phyloP scores from a whole-genome alignment of 1,284 basidiomycete genomes.

The Amylostereum areolatum region DNA sequence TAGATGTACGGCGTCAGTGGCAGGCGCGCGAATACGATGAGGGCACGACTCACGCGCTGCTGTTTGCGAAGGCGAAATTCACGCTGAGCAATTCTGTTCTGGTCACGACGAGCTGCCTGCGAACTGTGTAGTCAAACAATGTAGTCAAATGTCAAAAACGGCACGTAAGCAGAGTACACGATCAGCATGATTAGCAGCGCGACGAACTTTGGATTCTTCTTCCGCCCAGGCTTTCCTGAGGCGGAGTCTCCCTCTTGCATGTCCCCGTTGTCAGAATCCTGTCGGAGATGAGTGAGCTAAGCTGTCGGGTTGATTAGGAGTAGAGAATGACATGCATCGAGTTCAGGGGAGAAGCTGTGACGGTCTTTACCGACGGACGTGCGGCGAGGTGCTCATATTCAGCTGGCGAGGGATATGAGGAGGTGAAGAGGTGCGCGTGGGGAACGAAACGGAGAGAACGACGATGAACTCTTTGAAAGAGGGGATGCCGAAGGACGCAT shows the following conservation, averaged over 20 bases:
- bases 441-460: too few relatives aligned
- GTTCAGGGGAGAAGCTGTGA: too few relatives aligned
- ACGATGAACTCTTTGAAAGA: too few relatives aligned
- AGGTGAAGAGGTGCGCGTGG: too few relatives aligned
- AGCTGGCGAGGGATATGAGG: too few relatives aligned
- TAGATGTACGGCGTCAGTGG: conserved; percentile 24
- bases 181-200: conserved; percentile 7
- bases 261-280: too few relatives aligned
- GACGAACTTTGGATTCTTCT: conserved; percentile 79
- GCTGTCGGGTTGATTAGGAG: background rate
- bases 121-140: conserved; percentile 44
- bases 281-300: background rate
- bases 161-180: conserved; percentile 24
- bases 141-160: conserved; percentile 6
- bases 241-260: conserved; percentile 10
- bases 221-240: conserved; percentile 67
- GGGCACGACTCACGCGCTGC: conserved; percentile 49
- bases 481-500: too few relatives aligned
- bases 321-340: background rate
- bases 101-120: conserved; percentile 79
- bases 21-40: conserved; percentile 1
- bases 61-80: conserved; percentile 90
- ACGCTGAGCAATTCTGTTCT: conserved; percentile 89
- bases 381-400: too few relatives aligned
- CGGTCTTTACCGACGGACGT: too few relatives aligned